Base-by-base conservation (phyloP, 345 rosid species). In the Melaleuca quinquenervia region DNA sequence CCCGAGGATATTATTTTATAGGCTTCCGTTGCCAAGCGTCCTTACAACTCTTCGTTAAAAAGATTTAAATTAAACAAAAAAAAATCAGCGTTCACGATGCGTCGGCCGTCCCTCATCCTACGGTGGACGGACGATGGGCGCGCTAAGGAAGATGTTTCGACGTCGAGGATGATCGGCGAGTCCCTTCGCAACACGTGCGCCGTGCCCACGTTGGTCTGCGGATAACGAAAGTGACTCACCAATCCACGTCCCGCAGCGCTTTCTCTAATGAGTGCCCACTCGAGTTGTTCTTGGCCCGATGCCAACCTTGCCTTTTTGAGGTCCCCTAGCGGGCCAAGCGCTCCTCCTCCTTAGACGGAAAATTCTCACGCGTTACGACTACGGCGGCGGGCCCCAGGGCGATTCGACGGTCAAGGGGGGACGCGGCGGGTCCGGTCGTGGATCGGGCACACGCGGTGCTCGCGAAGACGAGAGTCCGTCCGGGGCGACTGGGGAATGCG, bases 51-150 rank as follows among this genome's bases (percentile, higher is more conserved):
- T n/a, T n/a, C 32, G 70, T 12, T 11, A 26, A n/a, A n/a, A n/a
- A n/a, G 6, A 26, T 41, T 32, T n/a, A 5, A 1, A 11, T 26
- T n/a, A 11, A 0, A 11, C 11, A 13, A 24, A 26, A 32, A 12
- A 58, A 58, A n/a, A 58, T 12, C 6, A n/a, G 12, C 70, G 1
- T 13, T 13, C 8, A n/a, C 36, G 70, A 7, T 27, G 36, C 70
- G n/a, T 58, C 18, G 32, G 12, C 70, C n/a, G n/a, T n/a, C n/a
- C n/a, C n/a, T n/a, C 32, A 16, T 58, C 36, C 0, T n/a, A 3
- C 2, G 7, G 12, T 3, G 8, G 5, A 41, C n/a, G n/a, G n/a
- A 29, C 36, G 7, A n/a, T 58, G 36, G 13, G 6, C 8, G 36
- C 36, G 16, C 13, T 6, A 6, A 18, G 70, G n/a, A 58, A 58